Evolutionary conservation across 768 basidiomycete species (phyloP), one percentile per base, ranked within the genome.

Genomic region (Dentipellis fragilis): DNA sequence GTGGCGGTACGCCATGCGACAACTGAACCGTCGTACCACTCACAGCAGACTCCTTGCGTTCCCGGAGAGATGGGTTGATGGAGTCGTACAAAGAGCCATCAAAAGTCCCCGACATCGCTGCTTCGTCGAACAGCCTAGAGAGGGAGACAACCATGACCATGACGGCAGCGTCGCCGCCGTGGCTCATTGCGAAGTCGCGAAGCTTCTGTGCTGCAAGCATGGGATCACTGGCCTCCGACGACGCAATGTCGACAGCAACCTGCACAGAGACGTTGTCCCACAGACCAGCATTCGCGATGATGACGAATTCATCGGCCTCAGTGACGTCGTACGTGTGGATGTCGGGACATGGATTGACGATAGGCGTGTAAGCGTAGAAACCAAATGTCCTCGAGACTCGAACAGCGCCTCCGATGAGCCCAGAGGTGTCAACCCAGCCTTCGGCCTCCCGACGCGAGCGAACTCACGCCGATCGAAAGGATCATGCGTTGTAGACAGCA

Each of bases 121-220:
- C 73, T n/a, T 66, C 55, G 47, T 59, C 45, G 73, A 93, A 89
- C 29, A 94, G 73, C 65, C 91, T 92, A 8, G 80, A 81, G 19
- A 97, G 75, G 51, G 81, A 80, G 61, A 98, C 81, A 36, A 97
- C 93, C 95, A 98, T 98, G 71, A 98, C 93, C 93, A 98, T 97
- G 49, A 87, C 87, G 58, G 85, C 89, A 9, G 89, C 91, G 52
- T 89, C 84, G 14, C 93, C 91, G 1, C 96, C 96, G 69, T 97
- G 96, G 62, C 91, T 92, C 65, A 99, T 90, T 7, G 96, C 93
- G 59, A 97, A 89, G 67, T 99, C 96, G 48, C 96, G 81, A 38
- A 99, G 71, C 73, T 96, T 98, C 73, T 97, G 94, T 0, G 96
- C 92, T 4, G 95, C 96, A 65, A 92, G 83, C 84, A 87, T 87